Conservation (phyloP, 1,284 basidiomycete genomes). For the Fistulina hepatica region DNA sequence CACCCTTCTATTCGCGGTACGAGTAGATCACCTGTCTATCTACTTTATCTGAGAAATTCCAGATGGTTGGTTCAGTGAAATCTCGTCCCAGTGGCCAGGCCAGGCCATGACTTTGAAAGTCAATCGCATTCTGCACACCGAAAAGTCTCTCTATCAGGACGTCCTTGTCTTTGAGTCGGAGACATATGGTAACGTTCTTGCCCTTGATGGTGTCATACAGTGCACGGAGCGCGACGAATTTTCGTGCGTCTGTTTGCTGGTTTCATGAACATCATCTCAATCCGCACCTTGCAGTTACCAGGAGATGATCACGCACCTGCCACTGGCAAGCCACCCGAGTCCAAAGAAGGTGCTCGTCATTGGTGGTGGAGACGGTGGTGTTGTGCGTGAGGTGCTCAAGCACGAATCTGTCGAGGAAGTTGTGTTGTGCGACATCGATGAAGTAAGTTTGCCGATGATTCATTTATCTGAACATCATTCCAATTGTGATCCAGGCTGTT, state of each 20-base stretch:
- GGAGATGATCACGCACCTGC: slow-evolving; percentile 98
- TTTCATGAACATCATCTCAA: slow-evolving; percentile 2
- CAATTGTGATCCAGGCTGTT: slow-evolving; percentile 57
- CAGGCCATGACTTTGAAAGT: slow-evolving; percentile 95
- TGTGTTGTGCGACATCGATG: slow-evolving; percentile 97
- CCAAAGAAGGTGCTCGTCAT: slow-evolving; percentile 95
- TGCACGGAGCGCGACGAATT: slow-evolving; percentile 98
- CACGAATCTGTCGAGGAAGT: slow-evolving; percentile 88
- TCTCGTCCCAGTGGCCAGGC: slow-evolving; percentile 95
- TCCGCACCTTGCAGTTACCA: slow-evolving; percentile 62
- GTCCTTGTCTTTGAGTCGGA: slow-evolving; percentile 94
- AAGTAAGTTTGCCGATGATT: slow-evolving; percentile 47
- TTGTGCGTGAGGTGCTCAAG: slow-evolving; percentile 95
- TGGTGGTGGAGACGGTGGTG: slow-evolving; percentile 93
- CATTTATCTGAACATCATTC: not conserved
- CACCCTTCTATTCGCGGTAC: slow-evolving; percentile 12
- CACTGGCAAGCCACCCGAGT: slow-evolving; percentile 91
- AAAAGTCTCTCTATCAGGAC: slow-evolving; percentile 91
- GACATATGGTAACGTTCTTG: slow-evolving; percentile 92
- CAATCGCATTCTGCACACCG: slow-evolving; percentile 90
- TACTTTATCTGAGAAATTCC: not conserved
- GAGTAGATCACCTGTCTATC: not conserved
- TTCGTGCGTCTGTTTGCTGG: slow-evolving; percentile 53
- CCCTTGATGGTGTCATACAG: slow-evolving; percentile 94
- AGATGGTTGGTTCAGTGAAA: slow-evolving; percentile 99